Percentiles rank a stretch among this genome's conserved stretches.
phyloP scores from a whole-genome alignment of 345 rosid species.

The Dovyalis caffra region DNA sequence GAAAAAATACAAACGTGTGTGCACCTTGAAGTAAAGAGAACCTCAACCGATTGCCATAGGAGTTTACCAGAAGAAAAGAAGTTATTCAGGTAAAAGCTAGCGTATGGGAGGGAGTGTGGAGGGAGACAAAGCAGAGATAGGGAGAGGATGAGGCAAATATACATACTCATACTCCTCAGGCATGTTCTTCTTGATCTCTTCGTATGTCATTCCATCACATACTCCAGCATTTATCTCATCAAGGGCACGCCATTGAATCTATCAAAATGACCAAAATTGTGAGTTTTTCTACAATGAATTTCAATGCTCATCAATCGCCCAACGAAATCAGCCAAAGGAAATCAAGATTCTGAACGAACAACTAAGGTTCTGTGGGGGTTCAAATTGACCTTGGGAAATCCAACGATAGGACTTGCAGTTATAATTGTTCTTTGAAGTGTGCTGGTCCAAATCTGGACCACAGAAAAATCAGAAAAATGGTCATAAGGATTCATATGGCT shows the following conservation, averaged over 20 bases:
- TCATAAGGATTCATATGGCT: constrained; percentile 1
- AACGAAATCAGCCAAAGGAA: constrained; percentile 6
- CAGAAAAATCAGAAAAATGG: not conserved
- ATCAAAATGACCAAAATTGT: constrained; percentile 12
- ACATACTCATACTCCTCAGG: constrained; percentile 97
- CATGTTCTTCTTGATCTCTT: constrained; percentile 89
- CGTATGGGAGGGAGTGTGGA: not conserved
- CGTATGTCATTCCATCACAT: constrained; percentile 99
- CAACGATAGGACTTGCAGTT: constrained; percentile 82
- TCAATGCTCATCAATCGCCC: not conserved
- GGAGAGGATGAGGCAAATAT: too few species aligned
- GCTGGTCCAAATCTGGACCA: constrained; percentile 90
- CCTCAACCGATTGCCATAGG: not conserved
- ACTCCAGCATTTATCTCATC: constrained; percentile 99
- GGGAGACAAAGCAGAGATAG: not conserved
- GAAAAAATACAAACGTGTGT: not conserved
- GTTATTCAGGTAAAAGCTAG: not conserved
- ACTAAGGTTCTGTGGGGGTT: not conserved
- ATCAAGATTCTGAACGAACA: not conserved
- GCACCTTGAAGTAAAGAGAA: not conserved
- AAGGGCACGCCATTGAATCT: constrained; percentile 99
- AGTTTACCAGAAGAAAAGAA: not conserved
- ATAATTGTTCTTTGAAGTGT: constrained; percentile 91
- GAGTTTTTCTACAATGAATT: not conserved
- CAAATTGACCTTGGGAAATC: constrained; percentile 85